Evolutionary conservation across 2,329 filamentous ascomycete genomes (phyloP).

Genomic region (Hypoxylon sp.): DNA sequence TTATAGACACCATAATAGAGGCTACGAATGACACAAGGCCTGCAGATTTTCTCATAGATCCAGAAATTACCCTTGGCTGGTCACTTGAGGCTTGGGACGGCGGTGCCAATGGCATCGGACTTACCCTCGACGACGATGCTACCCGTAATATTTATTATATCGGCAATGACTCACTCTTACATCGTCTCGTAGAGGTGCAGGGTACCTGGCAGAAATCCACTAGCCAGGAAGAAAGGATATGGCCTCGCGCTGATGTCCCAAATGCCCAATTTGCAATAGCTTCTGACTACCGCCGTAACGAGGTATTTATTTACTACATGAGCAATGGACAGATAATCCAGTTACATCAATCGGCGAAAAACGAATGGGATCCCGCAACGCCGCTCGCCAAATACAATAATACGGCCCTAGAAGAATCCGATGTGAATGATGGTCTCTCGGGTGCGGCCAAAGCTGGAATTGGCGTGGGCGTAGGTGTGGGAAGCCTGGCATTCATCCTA

Average conservation of each 20-base stretch:
- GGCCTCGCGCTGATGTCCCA: not conserved
- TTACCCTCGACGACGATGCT: constrained; percentile 28
- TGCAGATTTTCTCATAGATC: not conserved
- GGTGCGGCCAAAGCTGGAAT: not conserved
- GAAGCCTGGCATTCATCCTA: not conserved
- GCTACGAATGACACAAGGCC: not conserved
- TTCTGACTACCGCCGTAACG: not conserved
- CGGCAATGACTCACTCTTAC: constrained; percentile 1
- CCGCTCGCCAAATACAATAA: not conserved
- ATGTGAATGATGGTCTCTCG: not conserved
- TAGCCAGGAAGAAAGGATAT: not conserved
- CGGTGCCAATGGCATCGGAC: constrained; percentile 12
- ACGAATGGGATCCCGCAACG: not conserved
- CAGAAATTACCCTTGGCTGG: not conserved
- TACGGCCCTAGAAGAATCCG: not conserved
- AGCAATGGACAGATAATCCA: not conserved
- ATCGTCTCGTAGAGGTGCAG: not conserved
- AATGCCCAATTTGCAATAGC: not conserved
- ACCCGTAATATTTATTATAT: constrained; percentile 35
- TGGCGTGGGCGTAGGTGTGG: not conserved
- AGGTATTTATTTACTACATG: not conserved
- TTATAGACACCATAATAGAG: too few relatives aligned
- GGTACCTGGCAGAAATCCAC: not conserved
- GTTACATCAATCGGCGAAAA: not conserved
- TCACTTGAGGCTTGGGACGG: constrained; percentile 35